phyloP scores from a whole-genome alignment of 345 rosid genomes.

The Tarenaya hassleriana region DNA sequence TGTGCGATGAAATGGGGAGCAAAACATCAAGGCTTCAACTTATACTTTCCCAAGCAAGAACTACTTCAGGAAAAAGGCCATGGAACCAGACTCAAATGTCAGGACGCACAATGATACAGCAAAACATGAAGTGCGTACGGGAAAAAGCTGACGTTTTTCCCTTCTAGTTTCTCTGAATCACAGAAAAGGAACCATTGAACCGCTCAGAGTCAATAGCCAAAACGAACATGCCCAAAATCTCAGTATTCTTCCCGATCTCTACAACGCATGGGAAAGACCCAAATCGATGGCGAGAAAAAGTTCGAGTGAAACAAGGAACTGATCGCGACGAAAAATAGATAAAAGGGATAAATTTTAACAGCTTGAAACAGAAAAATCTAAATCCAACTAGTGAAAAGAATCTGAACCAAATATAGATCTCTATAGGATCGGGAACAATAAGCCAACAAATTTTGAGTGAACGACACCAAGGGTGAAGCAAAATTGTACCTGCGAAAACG shows the following conservation, averaged over 20 bases:
- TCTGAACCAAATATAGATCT: no score
- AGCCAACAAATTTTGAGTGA: neutral
- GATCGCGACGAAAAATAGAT: no score
- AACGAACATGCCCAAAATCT: no score
- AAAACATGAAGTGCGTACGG: neutral
- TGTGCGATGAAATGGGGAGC: neutral
- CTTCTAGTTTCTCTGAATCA: neutral
- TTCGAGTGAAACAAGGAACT: no score
- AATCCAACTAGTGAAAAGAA: no score
- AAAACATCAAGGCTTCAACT: constrained; percentile 2
- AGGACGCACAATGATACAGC: neutral
- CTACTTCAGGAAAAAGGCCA: constrained; percentile 1
- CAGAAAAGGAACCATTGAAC: no score
- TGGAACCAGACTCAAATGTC: constrained; percentile 1
- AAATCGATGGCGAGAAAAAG: no score
- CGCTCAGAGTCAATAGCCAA: no score
- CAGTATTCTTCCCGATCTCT: no score
- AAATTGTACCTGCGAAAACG: constrained; percentile 25
- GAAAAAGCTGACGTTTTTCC: neutral
- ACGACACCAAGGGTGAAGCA: constrained; percentile 13
- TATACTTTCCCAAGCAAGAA: constrained; percentile 8
- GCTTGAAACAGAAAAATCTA: no score
- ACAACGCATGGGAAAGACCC: no score
- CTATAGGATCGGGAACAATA: constrained; percentile 4
- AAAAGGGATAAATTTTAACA: no score